A percentile compares a stretch with the other conserved stretches of the same genome.
Evolutionary conservation across 441 rosid genomes (phyloP).

Genomic region (Erodium moschatum): DNA sequence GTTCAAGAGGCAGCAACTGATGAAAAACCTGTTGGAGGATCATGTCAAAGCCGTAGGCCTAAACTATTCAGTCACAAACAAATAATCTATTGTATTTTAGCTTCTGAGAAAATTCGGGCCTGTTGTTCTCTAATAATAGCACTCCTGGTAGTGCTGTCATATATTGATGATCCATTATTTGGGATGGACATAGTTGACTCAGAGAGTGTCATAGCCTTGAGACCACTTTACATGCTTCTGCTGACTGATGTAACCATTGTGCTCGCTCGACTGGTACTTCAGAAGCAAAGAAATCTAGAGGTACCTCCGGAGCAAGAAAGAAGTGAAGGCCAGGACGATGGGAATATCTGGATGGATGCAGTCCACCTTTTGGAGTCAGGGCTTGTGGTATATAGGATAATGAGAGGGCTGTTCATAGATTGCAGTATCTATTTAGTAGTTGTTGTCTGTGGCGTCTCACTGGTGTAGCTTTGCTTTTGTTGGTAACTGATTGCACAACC

Average conservation of each 20-base stretch:
- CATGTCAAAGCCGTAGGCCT: conserved; percentile 16
- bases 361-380: conserved; percentile 68
- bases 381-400: conserved; percentile 45
- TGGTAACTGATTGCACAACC: neutral
- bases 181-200: conserved; percentile 31
- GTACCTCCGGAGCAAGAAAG: conserved; percentile 30
- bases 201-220: conserved; percentile 33
- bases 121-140: conserved; percentile 49
- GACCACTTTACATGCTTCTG: conserved; percentile 57
- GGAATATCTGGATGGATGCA: conserved; percentile 45
- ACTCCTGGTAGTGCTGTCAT: conserved; percentile 39
- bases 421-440: conserved; percentile 63
- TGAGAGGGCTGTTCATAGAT: conserved; percentile 58
- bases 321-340: conserved; percentile 22
- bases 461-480: conserved; percentile 21
- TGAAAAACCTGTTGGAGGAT: conserved; percentile 17
- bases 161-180: conserved; percentile 30
- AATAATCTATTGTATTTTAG: conserved; percentile 44
- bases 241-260: conserved; percentile 51
- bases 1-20: conserved; percentile 11
- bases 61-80: conserved; percentile 44
- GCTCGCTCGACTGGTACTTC: conserved; percentile 32
- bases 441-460: conserved; percentile 43
- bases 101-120: conserved; percentile 47
- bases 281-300: conserved; percentile 22